Percentiles rank a stretch among this genome's conserved stretches.
Conservation (phyloP, 352 stramenopile species). For the Phytophthora fragariae region DNA sequence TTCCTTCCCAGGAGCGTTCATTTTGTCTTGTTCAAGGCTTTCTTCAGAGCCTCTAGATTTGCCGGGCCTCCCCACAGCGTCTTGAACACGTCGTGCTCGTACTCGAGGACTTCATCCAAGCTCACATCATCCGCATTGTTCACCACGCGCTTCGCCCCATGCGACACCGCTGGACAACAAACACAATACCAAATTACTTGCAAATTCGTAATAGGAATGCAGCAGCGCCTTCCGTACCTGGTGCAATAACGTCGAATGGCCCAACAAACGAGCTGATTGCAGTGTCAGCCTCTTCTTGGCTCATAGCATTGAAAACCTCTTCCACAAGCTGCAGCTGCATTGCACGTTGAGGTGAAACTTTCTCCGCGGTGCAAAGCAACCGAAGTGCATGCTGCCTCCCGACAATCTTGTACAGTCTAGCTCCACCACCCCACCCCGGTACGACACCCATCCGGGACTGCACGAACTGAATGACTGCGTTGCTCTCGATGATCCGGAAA, state of each 20-base stretch:
- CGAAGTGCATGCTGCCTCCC: conserved; percentile 71
- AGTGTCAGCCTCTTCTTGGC: conserved; percentile 24
- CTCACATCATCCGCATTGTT: conserved; percentile 74
- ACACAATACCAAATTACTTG: not conserved
- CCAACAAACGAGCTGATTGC: conserved; percentile 52
- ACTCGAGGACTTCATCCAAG: conserved; percentile 59
- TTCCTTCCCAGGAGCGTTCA: not conserved
- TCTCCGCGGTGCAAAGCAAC: conserved; percentile 73
- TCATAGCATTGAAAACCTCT: conserved; percentile 47
- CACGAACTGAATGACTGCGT: conserved; percentile 83
- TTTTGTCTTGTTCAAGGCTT: conserved; percentile 55
- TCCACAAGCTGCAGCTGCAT: conserved; percentile 72
- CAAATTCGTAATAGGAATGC: not conserved
- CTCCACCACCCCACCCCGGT: conserved; percentile 80
- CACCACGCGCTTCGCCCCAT: conserved; percentile 69
- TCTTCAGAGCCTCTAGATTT: conserved; percentile 67
- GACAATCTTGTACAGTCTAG: conserved; percentile 77
- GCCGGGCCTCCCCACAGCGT: conserved; percentile 74
- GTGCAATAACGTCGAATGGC: conserved; percentile 52
- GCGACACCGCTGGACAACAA: conserved; percentile 56
- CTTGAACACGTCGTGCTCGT: conserved; percentile 68
- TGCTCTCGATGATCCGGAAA: conserved; percentile 68
- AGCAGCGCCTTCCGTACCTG: conserved; percentile 39
- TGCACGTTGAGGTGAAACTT: conserved; percentile 50
- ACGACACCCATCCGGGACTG: conserved; percentile 82